Base-by-base conservation (phyloP, 2,329 filamentous ascomycete genomes). In the Myotisia sp. region DNA sequence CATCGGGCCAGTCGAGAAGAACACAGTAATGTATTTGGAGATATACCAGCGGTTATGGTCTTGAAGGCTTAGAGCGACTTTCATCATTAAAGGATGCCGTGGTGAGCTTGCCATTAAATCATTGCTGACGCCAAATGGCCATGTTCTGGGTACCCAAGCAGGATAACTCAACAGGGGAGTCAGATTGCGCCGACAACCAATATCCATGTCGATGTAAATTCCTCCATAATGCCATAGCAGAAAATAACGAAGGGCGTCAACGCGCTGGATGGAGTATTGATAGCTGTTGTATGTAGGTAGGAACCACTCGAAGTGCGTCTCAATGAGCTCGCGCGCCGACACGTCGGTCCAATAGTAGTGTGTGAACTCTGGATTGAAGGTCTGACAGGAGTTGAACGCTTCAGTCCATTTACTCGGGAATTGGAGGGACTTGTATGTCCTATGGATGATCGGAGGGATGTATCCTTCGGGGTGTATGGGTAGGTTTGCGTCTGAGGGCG, bases 201-300 rank as follows among this genome's bases (percentile, higher is more conserved):
- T 43, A 29, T 49, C 47, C 32, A 49, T 30, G 18, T 49, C 47
- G 21, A 49, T 41, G 29, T 49, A 49, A 17, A 49, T 39, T 2
- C 47, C 47, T 5, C 47, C 47, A 32, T 47, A 49, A 24, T 49
- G 38, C 26, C 40, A 36, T 9, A 49, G 32, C 3, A 46, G 33
- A 34, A 49, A 49, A 28, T 49, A 49, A 26, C 45, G 45, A 17
- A 49, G 21, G 0, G 44, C 40, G 34, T 49, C 47, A 5, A 45
- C 47, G 3, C 44, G 41, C 35, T 49, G 45, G 3, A 49, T 42
- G 2, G 36, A 32, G 29, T 45, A 44, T 23, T 23, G 33, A 22
- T 49, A 49, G 23, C 34, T 32, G 29, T 49, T 45, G 29, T 48
- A 49, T 2, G 38, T 43, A 4, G 40, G 26, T 7, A 49, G 14